Evolutionary conservation across 2,329 filamentous ascomycete species (phyloP).

Genomic region (Gyromitra esculenta): DNA sequence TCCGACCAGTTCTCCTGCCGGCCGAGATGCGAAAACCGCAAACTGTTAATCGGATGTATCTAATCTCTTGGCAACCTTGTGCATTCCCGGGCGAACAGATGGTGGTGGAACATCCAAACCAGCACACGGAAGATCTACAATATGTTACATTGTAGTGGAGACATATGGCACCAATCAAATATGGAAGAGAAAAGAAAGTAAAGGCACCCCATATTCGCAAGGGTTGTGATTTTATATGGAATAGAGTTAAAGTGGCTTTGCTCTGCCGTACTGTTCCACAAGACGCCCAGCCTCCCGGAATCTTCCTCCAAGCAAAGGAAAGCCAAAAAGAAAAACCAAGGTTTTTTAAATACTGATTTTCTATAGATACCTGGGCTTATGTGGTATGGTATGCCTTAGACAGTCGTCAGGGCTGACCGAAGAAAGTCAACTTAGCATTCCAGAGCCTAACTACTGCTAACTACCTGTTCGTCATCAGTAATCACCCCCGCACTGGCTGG

Average conservation of each 20-base stretch:
- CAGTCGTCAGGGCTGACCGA: background rate
- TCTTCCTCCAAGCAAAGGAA: background rate
- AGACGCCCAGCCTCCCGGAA: background rate
- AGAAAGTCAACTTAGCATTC: background rate
- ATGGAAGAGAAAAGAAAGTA: background rate
- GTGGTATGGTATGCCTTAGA: background rate
- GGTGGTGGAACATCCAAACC: background rate
- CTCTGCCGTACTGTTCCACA: background rate
- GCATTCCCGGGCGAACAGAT: background rate
- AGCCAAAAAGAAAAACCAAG: too few relatives aligned
- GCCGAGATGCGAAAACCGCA: background rate
- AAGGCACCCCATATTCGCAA: background rate
- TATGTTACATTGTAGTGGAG: slow-evolving; percentile 22
- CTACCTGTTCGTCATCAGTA: background rate
- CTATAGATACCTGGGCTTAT: background rate
- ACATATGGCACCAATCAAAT: slow-evolving; percentile 48
- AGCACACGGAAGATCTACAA: background rate
- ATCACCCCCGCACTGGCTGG: background rate
- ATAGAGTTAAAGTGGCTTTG: background rate
- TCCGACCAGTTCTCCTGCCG: background rate
- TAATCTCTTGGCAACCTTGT: slow-evolving; percentile 40
- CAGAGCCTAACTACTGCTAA: background rate
- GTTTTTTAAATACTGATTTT: too few relatives aligned
- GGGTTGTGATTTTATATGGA: background rate
- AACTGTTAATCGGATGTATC: slow-evolving; percentile 21